A percentile compares a stretch with the other conserved stretches of the same genome.
phyloP scores from a whole-genome alignment of 106 monocot genomes.

The Vanilla planifolia region DNA sequence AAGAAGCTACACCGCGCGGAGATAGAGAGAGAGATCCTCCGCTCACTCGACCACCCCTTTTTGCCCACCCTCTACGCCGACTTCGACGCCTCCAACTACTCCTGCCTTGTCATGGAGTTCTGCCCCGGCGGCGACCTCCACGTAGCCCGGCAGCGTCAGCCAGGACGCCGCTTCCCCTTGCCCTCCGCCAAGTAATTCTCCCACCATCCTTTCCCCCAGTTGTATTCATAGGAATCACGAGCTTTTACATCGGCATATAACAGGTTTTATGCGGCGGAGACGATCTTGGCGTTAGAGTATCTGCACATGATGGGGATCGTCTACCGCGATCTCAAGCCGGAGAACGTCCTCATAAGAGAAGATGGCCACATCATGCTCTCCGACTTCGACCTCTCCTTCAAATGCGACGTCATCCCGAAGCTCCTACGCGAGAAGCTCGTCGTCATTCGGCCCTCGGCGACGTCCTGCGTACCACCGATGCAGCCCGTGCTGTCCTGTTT shows the following conservation, averaged over 20 bases:
- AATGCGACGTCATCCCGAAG: conserved; percentile 75
- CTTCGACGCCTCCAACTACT: conserved; percentile 57
- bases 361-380: conserved; percentile 99
- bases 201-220: not conserved
- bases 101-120: conserved; percentile 69
- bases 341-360: conserved; percentile 82
- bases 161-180: conserved; percentile 32
- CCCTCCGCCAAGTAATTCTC: conserved; percentile 37
- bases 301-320: conserved; percentile 97
- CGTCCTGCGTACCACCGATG: conserved; percentile 51
- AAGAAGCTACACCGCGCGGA: conserved; percentile 66
- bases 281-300: conserved; percentile 73
- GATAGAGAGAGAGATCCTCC: conserved; percentile 67
- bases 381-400: conserved; percentile 90
- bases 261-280: conserved; percentile 86
- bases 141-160: conserved; percentile 48
- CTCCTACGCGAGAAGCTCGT: conserved; percentile 27
- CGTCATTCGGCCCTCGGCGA: not conserved
- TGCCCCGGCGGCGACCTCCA: conserved; percentile 65
- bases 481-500: conserved; percentile 86
- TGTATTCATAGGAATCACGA: not conserved
- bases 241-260: not conserved
- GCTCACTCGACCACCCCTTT: conserved; percentile 60
- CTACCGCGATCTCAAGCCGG: conserved; percentile 88
- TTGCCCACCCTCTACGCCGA: conserved; percentile 62